Percentiles rank a stretch among this genome's conserved stretches.
Conservation (phyloP, 2,329 filamentous ascomycete species). For the Colletotrichum sp. region DNA sequence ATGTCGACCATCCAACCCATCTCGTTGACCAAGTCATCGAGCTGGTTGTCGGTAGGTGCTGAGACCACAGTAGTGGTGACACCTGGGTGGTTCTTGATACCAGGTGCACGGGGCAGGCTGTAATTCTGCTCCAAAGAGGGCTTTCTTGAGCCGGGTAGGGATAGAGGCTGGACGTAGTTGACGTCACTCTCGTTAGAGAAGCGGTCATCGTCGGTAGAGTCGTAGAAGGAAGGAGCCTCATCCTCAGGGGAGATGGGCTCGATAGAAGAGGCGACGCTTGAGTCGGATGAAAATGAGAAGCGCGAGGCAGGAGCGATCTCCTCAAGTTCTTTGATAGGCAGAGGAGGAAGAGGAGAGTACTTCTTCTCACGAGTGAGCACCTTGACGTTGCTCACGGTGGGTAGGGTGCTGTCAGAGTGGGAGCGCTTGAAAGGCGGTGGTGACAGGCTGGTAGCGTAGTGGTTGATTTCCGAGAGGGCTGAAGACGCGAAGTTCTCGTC, state of each 20-base stretch:
- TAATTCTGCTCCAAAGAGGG: slow-evolving; percentile 38
- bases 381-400: slow-evolving; percentile 26
- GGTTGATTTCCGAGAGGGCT: slow-evolving; percentile 47
- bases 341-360: slow-evolving; percentile 5
- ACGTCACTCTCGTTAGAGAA: slow-evolving; percentile 39
- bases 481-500: slow-evolving; percentile 69
- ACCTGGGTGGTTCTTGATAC: slow-evolving; percentile 25
- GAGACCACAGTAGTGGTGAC: slow-evolving; percentile 30
- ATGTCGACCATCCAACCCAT: slow-evolving; percentile 58
- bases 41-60: slow-evolving; percentile 38
- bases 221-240: slow-evolving; percentile 51
- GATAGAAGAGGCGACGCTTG: slow-evolving; percentile 36
- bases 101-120: slow-evolving; percentile 47
- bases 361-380: slow-evolving; percentile 28
- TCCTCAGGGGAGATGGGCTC: slow-evolving; percentile 44
- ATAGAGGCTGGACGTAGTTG: slow-evolving; percentile 30
- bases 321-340: background rate
- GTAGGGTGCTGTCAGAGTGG: slow-evolving; percentile 33
- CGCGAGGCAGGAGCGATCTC: slow-evolving; percentile 26
- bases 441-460: slow-evolving; percentile 53
- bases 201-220: slow-evolving; percentile 48
- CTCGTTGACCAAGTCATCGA: slow-evolving; percentile 49
- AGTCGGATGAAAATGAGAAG: slow-evolving; percentile 35
- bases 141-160: slow-evolving; percentile 14
- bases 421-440: slow-evolving; percentile 56